Evolutionary conservation across 2,329 filamentous ascomycete genomes (phyloP).

Genomic region (Fusarium pilosicola): DNA sequence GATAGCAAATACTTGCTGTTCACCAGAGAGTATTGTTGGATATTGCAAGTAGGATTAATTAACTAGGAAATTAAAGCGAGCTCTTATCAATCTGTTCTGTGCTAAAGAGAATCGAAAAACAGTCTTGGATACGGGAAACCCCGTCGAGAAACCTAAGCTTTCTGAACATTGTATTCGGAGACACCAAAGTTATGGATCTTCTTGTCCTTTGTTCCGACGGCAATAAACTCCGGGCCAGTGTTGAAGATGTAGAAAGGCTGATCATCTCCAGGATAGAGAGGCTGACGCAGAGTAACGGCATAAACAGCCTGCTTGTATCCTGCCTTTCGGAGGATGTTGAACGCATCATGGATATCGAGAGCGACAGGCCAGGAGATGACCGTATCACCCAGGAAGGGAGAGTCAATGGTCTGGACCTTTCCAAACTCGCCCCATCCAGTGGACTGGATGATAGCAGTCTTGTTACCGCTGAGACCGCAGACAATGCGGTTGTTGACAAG

Average conservation of each 20-base stretch:
- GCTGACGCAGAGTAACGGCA: conserved; percentile 18
- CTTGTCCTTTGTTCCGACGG: conserved; percentile 17
- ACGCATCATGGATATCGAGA: conserved; percentile 12
- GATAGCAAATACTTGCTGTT: rapidly evolving
- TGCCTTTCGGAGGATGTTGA: conserved; percentile 19
- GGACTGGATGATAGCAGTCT: conserved; percentile 21
- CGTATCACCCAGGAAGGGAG: not conserved
- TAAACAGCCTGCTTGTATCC: conserved; percentile 10
- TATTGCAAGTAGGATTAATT: not conserved
- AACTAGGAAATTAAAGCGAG: not conserved
- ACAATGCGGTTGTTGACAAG: conserved; percentile 26
- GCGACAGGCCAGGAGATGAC: conserved; percentile 10
- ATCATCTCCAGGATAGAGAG: conserved; percentile 10
- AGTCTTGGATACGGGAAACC: not conserved
- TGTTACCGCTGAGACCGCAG: conserved; percentile 6
- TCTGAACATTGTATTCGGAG: conserved; percentile 4
- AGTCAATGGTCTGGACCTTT: conserved; percentile 8
- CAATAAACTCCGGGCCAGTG: conserved; percentile 13
- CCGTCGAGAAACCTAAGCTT: not conserved
- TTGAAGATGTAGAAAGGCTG: conserved; percentile 30
- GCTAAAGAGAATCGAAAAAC: not conserved
- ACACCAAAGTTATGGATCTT: conserved; percentile 17
- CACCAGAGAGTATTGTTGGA: not conserved
- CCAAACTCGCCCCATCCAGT: conserved; percentile 20
- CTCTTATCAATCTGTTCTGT: not conserved